Base-by-base conservation (phyloP, 2,329 filamentous ascomycete species). In the Sarocladiaceae sp. region DNA sequence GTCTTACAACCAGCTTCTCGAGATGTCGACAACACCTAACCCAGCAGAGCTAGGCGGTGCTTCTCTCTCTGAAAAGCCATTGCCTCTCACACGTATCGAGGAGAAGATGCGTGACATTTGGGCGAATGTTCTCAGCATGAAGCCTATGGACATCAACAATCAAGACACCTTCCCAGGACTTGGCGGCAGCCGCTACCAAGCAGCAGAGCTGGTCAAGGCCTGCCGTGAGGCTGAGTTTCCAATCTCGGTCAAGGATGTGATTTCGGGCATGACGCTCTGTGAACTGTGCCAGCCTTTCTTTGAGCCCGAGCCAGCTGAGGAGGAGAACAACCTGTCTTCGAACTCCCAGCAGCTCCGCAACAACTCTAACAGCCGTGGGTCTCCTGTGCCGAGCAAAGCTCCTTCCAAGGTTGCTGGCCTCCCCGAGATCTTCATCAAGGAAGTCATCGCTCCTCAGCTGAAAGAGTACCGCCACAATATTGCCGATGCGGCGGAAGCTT, bases 41-140 rank as follows among this genome's bases (percentile, higher is more conserved):
- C 57, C 61, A 0, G 56, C 60, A 12, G 62, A 65, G 43, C 57
- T 64, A 4, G 62, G 61, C 46, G 53, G 55, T 51, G n/a, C 55
- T 52, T 18, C n/a, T 5, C 11, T 18, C 4, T 18, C 24, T 3
- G 27, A 63, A 55, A 73, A 72, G 42, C 69, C 72, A 0, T 57
- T 74, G 1, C 72, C 72, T 0, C 45, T 74, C 24, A 75, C 72
- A 0, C 58, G 65, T 4, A 61, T 64, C 1, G 73, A 76, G 52
- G 67, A 71, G 48, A 56, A 57, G 6, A 70, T 77, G 66, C 61
- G 72, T 7, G 52, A 56, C 3, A 60, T 76, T 46, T 76, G 74
- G 72, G 66, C 72, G 0, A 51, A 57, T 1, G 64, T 72, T 0
- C 58, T 77, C 0, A 57, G 56, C 0, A 49, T 69, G 0, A 58